Evolutionary conservation across 306 rosid genomes (phyloP).

Genomic region (Adenanthera pavonina): DNA sequence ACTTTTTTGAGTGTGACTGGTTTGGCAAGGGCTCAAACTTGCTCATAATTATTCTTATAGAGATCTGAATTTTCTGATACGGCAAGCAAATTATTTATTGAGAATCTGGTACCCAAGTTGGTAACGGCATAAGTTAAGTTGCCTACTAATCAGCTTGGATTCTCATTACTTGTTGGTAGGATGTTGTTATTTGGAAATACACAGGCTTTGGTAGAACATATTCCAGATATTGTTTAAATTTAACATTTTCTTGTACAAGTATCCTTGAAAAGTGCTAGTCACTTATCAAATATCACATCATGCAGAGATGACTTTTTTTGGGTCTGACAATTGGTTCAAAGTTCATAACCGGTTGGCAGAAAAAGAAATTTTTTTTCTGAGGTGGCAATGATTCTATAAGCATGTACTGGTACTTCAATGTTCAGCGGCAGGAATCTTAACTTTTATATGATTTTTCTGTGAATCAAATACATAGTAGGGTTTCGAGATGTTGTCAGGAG

Average conservation of each 20-base stretch:
- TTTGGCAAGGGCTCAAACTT: conserved; percentile 7
- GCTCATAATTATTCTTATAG: neutral
- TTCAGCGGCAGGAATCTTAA: conserved; percentile 26
- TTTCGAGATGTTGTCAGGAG: conserved; percentile 87
- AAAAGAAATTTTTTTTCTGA: too few relatives aligned
- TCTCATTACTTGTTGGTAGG: neutral
- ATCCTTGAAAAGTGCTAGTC: too few relatives aligned
- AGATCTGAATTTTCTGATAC: neutral
- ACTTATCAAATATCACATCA: too few relatives aligned
- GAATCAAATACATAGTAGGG: conserved; percentile 72
- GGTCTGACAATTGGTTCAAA: too few relatives aligned
- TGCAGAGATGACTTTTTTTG: too few relatives aligned
- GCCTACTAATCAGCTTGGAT: conserved; percentile 1
- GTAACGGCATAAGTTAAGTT: neutral
- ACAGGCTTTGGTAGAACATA: conserved; percentile 5
- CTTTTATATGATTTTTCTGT: conserved; percentile 19
- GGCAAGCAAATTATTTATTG: neutral
- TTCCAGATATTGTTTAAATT: too few relatives aligned
- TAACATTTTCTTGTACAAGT: too few relatives aligned
- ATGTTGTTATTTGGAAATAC: neutral
- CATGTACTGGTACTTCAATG: too few relatives aligned
- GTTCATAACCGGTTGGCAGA: too few relatives aligned
- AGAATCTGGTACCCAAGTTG: neutral
- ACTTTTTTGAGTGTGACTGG: conserved; percentile 23
- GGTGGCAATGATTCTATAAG: too few relatives aligned